A percentile compares a stretch with the other conserved stretches of the same genome.
Evolutionary conservation across 441 rosid genomes (phyloP).

Genomic region (Euphorbia corollata): DNA sequence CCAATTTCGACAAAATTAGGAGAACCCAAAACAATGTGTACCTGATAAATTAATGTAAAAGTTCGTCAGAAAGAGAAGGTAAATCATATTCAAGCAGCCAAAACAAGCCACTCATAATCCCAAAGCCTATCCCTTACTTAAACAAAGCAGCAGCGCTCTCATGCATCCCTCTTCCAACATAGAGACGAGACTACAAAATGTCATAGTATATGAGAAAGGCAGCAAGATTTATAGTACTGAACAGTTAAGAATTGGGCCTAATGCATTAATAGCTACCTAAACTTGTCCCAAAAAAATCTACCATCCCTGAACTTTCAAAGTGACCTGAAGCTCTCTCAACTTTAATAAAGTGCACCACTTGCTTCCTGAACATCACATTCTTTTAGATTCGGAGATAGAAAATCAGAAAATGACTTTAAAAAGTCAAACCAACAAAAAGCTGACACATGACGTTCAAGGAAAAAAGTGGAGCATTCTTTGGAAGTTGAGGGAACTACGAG

Average conservation of each 20-base stretch:
- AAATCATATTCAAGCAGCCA: background rate
- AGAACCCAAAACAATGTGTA: constrained; percentile 94
- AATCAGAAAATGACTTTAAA: too few species aligned
- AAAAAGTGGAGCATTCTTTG: too few species aligned
- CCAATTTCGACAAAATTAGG: constrained; percentile 77
- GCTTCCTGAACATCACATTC: too few species aligned
- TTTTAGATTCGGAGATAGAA: too few species aligned
- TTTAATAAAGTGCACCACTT: too few species aligned
- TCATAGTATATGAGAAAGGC: background rate
- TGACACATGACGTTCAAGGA: too few species aligned
- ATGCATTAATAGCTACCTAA: too few species aligned
- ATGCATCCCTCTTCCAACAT: constrained; percentile 99
- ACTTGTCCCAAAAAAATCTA: too few species aligned
- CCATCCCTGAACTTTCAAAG: too few species aligned
- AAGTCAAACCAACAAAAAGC: too few species aligned
- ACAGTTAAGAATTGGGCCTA: background rate
- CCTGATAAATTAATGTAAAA: constrained; percentile 39
- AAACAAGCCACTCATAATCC: background rate
- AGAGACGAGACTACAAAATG: constrained; percentile 79
- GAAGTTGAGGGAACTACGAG: too few species aligned
- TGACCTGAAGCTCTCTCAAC: too few species aligned
- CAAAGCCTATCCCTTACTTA: constrained; percentile 48
- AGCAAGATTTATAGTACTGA: background rate
- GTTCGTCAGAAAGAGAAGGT: constrained; percentile 13
- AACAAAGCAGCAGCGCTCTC: constrained; percentile 86